These are phyloP conservation scores for Sporothrix brunneoviolacea DNA, from an alignment of 2,329 filamentous ascomycete species.

Conservation along the genomic window DNA sequence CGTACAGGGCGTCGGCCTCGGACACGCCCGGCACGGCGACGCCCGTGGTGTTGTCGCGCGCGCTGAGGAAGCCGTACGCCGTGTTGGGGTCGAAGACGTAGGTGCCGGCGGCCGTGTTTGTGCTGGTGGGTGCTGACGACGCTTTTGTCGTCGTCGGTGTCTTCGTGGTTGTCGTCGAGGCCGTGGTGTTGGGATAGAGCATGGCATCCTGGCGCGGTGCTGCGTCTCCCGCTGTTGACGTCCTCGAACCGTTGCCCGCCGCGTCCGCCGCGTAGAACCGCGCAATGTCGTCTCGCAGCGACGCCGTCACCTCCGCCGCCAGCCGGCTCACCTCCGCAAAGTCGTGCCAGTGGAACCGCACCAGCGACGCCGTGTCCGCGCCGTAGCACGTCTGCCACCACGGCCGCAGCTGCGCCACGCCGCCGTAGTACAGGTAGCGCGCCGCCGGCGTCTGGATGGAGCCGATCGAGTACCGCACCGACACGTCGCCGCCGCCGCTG, in stretches of 20 bases:
- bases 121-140: background rate
- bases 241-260: background rate
- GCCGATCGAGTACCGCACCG: conserved; percentile 66
- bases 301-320: background rate
- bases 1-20: conserved; percentile 67
- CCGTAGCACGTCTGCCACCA: conserved; percentile 73
- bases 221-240: background rate
- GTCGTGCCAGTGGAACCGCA: conserved; percentile 71
- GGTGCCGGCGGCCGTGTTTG: background rate
- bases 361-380: conserved; percentile 50
- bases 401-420: conserved; percentile 70
- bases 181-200: background rate
- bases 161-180: background rate
- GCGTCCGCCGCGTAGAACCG: background rate
- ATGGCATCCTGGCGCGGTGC: background rate
- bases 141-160: background rate
- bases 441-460: conserved; percentile 73
- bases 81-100: conserved; percentile 19
- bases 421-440: conserved; percentile 70
- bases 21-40: conserved; percentile 61
- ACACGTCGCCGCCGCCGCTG: conserved; percentile 30
- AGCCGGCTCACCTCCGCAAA: conserved; percentile 45
- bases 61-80: conserved; percentile 42
- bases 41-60: conserved; percentile 51
- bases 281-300: background rate